phyloP scores from a whole-genome alignment of 2,329 filamentous ascomycete genomes.

The Pezicula neosporulosa region DNA sequence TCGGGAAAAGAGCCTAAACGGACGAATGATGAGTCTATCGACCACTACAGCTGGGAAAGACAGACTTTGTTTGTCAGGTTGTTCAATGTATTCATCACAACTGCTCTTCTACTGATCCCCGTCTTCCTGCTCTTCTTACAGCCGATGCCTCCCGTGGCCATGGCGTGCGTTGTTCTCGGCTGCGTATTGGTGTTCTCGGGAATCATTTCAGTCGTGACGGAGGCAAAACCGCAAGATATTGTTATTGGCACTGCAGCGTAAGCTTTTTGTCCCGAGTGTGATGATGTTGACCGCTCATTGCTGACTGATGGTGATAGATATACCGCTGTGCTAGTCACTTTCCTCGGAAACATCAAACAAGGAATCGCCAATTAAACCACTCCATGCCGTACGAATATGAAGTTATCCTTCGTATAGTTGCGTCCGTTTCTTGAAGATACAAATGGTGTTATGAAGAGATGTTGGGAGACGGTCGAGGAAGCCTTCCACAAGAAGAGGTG shows the following conservation, averaged over 20 bases:
- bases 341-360: too few species aligned
- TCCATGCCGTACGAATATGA: too few species aligned
- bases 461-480: too few species aligned
- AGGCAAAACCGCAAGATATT: constrained; percentile 8
- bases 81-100: constrained; percentile 1
- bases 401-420: too few species aligned
- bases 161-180: constrained; percentile 7
- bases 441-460: too few species aligned
- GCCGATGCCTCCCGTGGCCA: constrained; percentile 8
- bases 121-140: constrained; percentile 14
- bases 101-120: constrained; percentile 14
- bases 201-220: constrained; percentile 6
- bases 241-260: constrained; percentile 12
- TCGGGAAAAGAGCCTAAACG: constrained; percentile 5
- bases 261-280: background rate
- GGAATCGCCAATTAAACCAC: too few species aligned
- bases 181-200: constrained; percentile 9
- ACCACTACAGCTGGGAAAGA: background rate
- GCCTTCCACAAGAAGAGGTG: too few species aligned
- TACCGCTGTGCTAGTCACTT: too few species aligned
- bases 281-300: too few species aligned
- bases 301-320: too few species aligned
- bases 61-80: background rate
- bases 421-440: too few species aligned
- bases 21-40: constrained; percentile 3